These are phyloP conservation scores for Inga leiocalycina DNA, from an alignment of 306 rosid genomes.

Conservation along the genomic window DNA sequence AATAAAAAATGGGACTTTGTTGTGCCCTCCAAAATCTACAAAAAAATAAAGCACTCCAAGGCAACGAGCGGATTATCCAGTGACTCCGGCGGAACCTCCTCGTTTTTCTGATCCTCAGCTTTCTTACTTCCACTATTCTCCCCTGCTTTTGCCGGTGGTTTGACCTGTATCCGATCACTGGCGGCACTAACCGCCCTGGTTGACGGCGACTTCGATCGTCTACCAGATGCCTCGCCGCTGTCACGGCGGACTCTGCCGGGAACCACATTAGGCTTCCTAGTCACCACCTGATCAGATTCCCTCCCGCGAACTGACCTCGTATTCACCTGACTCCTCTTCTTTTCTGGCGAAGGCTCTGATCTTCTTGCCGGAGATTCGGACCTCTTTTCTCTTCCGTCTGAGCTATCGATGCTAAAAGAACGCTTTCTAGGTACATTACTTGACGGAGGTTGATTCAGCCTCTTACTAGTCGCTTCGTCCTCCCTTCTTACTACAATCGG, in stretches of 20 bases:
- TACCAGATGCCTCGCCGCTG: constrained; percentile 52
- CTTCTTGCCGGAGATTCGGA: constrained; percentile 44
- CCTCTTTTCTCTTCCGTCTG: constrained; percentile 49
- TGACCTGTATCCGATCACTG: constrained; percentile 41
- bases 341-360: constrained; percentile 54
- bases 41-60: constrained; percentile 93
- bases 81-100: constrained; percentile 40
- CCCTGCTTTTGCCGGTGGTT: constrained; percentile 33
- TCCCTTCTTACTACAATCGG: constrained; percentile 62
- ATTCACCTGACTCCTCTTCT: constrained; percentile 48
- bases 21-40: constrained; percentile 45
- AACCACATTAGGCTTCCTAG: constrained; percentile 42
- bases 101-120: constrained; percentile 38
- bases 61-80: constrained; percentile 80
- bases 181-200: constrained; percentile 39
- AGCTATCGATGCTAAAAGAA: constrained; percentile 43
- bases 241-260: constrained; percentile 46
- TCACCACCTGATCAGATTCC: constrained; percentile 47
- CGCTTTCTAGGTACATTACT: constrained; percentile 51
- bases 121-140: constrained; percentile 27
- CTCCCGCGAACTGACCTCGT: constrained; percentile 51
- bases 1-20: constrained; percentile 8
- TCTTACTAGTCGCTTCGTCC: constrained; percentile 77
- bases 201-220: constrained; percentile 87
- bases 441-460: constrained; percentile 40